Base-by-base conservation (phyloP, 2,329 filamentous ascomycete species). In the Penicillium vulpinum region DNA sequence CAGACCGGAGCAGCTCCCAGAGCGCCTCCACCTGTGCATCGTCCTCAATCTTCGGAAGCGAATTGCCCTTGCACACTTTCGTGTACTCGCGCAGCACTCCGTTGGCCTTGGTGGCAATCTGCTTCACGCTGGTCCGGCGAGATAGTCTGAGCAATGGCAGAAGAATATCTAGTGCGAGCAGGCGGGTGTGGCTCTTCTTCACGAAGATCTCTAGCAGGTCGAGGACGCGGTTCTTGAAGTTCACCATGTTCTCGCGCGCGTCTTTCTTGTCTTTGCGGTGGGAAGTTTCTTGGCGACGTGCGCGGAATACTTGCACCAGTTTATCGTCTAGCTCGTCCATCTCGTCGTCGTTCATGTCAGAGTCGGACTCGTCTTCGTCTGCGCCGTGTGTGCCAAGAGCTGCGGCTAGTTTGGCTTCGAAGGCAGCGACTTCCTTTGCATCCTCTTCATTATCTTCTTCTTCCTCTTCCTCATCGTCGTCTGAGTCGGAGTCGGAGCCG, bases 201-300 rank as follows among this genome's bases (percentile, higher is more conserved):
- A 94, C 81, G 73, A 91, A 97, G 61, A 94, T 89, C 58, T 89
- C 85, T 11, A 97, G 81, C 1, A 97, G 83, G 69, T 97, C 94
- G 5, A 97, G 83, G 6, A 97, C 88, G 40, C 92, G 89, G 74
- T 91, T 90, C 80, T 99, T 99, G 83, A 99, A 96, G 75, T 93
- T 92, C 67, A 96, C 80, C 70, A 97, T 90, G 21, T 87, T 91
- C 64, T 93, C 89, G 70, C 91, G 94, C 53, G 93, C 92, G 58
- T 93, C 89, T 70, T 91, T 91, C 67, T 89, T 89, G 69, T 94
- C 88, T 75, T 92, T 90, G 77, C 92, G 94, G 70, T 89, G 88
- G 71, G 83, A 87, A 2, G 80, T 78, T 16, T 79, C 79, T 72
- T 91, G 88, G 62, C 84, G 85, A 47, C 88, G 86, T 63, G 92